Base-by-base conservation (phyloP, 2,329 filamentous ascomycete genomes). In the Esteya vermicola region DNA sequence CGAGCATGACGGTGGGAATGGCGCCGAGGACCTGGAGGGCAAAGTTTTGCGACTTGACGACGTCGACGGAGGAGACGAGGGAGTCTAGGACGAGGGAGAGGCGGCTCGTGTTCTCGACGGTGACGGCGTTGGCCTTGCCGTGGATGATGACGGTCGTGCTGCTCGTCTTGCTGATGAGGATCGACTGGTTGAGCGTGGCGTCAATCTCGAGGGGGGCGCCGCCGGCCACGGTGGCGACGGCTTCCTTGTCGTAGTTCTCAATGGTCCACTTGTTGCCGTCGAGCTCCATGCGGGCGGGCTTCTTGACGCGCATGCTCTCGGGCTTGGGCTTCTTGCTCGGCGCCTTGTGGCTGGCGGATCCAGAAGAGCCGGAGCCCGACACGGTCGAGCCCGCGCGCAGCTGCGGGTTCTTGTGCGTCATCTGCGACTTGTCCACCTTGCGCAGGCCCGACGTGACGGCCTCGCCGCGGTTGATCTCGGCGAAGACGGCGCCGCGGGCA, bases 321-420 rank as follows among this genome's bases (percentile, higher is more conserved):
- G 84, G 84, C 64, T 89, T 89, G 39, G 82, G 81, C 60, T 86
- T 88, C 62, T 85, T 89, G 49, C 78, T 82, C 2, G 91, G 91
- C 16, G 84, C 82, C 84, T 93, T 70, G 91, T 93, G 42, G 73
- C 77, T 36, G 84, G 72, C 20, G 64, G 54, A 7, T 69, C 67
- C n/a, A n/a, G n/a, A n/a, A n/a, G n/a, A n/a, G 12, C 62, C 58
- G 9, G 23, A 21, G 19, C 70, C 72, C 22, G 82, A 69, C 4
- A 89, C 84, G 2, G 75, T 71, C 12, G 83, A 81, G 45, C 68
- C 67, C 20, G 83, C 73, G 46, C 91, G 79, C 43, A 98, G 68
- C 41, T 78, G 75, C 13, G 91, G 91, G 61, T 98, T 98, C 68
- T 96, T 96, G 64, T 98, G 91, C 44, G 91, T 98, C 89, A 95